phyloP scores from a whole-genome alignment of 2,329 filamentous ascomycete genomes.

The Coleophoma crateriformis region DNA sequence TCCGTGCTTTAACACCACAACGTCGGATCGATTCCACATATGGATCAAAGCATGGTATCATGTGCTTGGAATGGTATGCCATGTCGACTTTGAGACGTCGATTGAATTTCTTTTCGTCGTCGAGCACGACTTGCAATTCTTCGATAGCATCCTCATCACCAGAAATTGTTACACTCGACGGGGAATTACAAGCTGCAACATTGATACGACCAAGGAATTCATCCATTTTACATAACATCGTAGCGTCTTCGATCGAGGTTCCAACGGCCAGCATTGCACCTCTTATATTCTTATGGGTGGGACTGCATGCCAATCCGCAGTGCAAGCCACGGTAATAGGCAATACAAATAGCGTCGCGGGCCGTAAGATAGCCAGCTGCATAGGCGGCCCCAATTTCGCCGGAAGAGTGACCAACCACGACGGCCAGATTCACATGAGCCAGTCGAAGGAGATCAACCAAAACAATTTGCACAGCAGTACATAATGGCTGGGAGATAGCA shows the following conservation, averaged over 20 bases:
- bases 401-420: constrained; percentile 34
- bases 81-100: not conserved
- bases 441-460: constrained; percentile 34
- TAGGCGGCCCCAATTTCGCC: constrained; percentile 18
- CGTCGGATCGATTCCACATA: not conserved
- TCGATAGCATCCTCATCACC: constrained; percentile 2
- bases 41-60: not conserved
- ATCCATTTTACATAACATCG: constrained; percentile 4
- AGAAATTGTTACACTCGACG: constrained; percentile 8
- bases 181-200: constrained; percentile 6
- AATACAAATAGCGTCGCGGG: constrained; percentile 22
- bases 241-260: constrained; percentile 12
- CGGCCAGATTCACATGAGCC: constrained; percentile 30
- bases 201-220: not conserved
- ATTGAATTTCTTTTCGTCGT: constrained; percentile 3
- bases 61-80: constrained; percentile 5
- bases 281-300: not conserved
- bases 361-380: constrained; percentile 16
- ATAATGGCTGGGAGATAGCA: constrained; percentile 28
- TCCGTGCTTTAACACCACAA: not conserved
- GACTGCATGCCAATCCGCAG: not conserved
- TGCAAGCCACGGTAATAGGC: constrained; percentile 6
- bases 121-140: constrained; percentile 4
- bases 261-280: constrained; percentile 22
- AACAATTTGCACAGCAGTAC: constrained; percentile 31